Conservation (phyloP, 1,284 basidiomycete genomes). For the Microbotryum lychnidis-dioicae region DNA sequence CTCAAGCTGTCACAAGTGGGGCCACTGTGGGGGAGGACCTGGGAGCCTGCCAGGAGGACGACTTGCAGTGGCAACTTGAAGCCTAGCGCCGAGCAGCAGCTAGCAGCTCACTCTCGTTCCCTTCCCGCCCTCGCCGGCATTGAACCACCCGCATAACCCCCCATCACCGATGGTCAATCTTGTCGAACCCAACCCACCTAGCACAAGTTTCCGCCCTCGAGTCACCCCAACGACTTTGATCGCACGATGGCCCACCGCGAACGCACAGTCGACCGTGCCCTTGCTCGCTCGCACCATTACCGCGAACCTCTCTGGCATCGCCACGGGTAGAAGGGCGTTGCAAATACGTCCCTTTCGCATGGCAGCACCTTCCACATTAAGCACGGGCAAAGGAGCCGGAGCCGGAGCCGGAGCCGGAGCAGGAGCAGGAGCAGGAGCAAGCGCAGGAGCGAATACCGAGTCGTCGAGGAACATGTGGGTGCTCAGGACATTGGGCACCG, state of each 20-base stretch:
- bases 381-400: background rate
- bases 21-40: too few relatives aligned
- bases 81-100: too few relatives aligned
- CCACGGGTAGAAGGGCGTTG: constrained; percentile 13
- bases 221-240: constrained; percentile 14
- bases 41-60: too few relatives aligned
- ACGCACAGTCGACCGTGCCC: constrained; percentile 14
- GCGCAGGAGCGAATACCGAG: constrained; percentile 1
- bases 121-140: too few relatives aligned
- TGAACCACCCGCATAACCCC: too few relatives aligned
- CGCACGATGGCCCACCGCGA: constrained; percentile 22
- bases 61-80: too few relatives aligned
- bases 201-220: background rate
- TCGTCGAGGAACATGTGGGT: constrained; percentile 25
- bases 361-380: background rate
- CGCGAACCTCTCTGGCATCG: constrained; percentile 5
- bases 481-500: constrained; percentile 9
- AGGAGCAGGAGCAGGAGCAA: constrained; percentile 10
- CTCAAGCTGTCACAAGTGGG: too few relatives aligned
- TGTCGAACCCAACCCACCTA: background rate
- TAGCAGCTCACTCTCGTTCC: too few relatives aligned
- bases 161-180: too few relatives aligned
- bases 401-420: background rate
- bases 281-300: constrained; percentile 25
- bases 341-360: constrained; percentile 20